Conservation (phyloP, 2,329 filamentous ascomycete genomes). For the Waltergamsia citrina region DNA sequence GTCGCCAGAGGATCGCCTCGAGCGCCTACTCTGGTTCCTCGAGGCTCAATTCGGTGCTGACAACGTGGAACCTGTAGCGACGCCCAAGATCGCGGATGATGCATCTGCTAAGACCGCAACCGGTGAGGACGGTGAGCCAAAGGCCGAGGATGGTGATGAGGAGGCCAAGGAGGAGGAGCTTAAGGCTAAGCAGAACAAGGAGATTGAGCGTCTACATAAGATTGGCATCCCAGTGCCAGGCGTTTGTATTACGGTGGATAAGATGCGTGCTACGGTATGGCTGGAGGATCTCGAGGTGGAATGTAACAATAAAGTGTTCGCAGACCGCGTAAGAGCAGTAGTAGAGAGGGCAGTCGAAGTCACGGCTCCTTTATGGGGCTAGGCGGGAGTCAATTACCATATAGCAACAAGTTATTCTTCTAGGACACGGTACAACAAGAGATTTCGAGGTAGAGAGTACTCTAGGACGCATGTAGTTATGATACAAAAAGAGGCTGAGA, state of each 20-base stretch:
- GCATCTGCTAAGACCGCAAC: slow-evolving; percentile 3
- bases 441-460: too few species aligned
- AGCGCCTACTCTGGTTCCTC: slow-evolving; percentile 87
- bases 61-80: slow-evolving; percentile 67
- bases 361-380: slow-evolving; percentile 63
- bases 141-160: slow-evolving; percentile 20
- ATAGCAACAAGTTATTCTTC: background rate
- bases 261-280: slow-evolving; percentile 82
- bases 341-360: slow-evolving; percentile 86
- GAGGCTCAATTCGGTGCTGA: slow-evolving; percentile 91
- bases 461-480: background rate
- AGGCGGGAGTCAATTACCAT: background rate
- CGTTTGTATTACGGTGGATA: slow-evolving; percentile 78
- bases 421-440: background rate
- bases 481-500: background rate
- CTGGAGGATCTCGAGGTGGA: slow-evolving; percentile 87
- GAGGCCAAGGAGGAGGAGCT: slow-evolving; percentile 32
- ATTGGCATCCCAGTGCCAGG: slow-evolving; percentile 88
- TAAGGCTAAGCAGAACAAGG: slow-evolving; percentile 51
- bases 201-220: slow-evolving; percentile 70
- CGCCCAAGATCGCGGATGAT: slow-evolving; percentile 39
- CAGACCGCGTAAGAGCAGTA: slow-evolving; percentile 78
- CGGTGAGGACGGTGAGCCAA: slow-evolving; percentile 10
- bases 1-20: slow-evolving; percentile 65
- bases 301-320: slow-evolving; percentile 67